Percentiles rank a stretch among this genome's conserved stretches.
phyloP scores from a whole-genome alignment of 495 filamentous ascomycete genomes.

The Echria macrotheca region DNA sequence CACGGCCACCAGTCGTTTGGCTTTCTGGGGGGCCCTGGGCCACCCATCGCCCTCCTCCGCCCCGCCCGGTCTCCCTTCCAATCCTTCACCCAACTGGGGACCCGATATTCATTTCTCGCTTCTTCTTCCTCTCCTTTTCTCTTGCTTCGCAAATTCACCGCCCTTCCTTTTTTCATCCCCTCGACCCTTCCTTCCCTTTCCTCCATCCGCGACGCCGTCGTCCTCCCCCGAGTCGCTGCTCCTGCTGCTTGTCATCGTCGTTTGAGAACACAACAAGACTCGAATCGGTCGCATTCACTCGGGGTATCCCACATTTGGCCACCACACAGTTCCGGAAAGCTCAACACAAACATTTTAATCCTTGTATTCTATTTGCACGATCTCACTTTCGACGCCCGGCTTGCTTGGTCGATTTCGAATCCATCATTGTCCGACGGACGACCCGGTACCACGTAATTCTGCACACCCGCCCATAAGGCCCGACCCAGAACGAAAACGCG shows the following conservation, averaged over 20 bases:
- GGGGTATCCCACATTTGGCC: conserved; percentile 11
- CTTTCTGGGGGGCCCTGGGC: conserved; percentile 9
- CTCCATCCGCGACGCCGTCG: conserved; percentile 33
- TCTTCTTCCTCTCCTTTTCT: conserved; percentile 30
- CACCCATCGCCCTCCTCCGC: conserved; percentile 11
- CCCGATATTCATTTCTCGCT: conserved; percentile 25
- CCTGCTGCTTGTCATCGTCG: conserved; percentile 30
- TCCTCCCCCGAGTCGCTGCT: conserved; percentile 20
- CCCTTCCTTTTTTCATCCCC: conserved; percentile 41
- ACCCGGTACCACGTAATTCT: background rate
- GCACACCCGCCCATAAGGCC: background rate
- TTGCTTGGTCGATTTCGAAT: conserved; percentile 7
- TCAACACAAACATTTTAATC: conserved; percentile 32
- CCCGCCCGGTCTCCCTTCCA: conserved; percentile 18
- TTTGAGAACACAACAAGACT: conserved; percentile 17
- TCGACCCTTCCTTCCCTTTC: conserved; percentile 38
- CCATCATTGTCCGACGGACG: no score
- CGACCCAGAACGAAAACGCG: background rate
- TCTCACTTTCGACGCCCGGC: conserved; percentile 17
- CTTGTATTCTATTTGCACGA: conserved; percentile 34
- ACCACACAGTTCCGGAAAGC: conserved; percentile 21
- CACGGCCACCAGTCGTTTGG: conserved; percentile 23
- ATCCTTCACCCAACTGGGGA: conserved; percentile 9
- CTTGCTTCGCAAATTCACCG: conserved; percentile 34
- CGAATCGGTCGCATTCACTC: conserved; percentile 23